phyloP scores from a whole-genome alignment of 1,284 basidiomycete genomes.

The Entoloma clypeatum region DNA sequence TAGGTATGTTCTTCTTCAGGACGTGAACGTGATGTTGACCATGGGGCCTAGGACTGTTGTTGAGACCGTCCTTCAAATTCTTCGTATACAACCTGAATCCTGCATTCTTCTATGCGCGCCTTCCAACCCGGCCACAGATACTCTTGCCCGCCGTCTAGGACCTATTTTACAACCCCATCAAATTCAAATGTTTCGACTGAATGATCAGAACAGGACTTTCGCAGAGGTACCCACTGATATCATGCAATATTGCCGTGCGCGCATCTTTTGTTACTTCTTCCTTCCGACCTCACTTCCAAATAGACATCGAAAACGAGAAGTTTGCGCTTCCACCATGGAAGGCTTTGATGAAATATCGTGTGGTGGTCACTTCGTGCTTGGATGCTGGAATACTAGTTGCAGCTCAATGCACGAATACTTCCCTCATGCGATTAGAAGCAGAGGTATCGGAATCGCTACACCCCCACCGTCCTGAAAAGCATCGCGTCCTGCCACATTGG shows the following conservation, averaged over 20 bases:
- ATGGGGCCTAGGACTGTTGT: conserved; percentile 35
- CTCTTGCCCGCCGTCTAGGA: conserved; percentile 37
- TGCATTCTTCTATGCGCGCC: conserved; percentile 44
- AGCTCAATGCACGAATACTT: conserved; percentile 39
- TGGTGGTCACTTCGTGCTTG: conserved; percentile 40
- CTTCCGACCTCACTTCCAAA: not conserved
- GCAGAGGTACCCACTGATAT: conserved; percentile 40
- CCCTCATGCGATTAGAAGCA: conserved; percentile 36
- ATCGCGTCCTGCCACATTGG: conserved; percentile 39
- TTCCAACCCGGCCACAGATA: conserved; percentile 46
- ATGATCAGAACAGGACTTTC: conserved; percentile 43
- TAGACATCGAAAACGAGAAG: conserved; percentile 39
- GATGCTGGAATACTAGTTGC: conserved; percentile 40
- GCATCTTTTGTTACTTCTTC: not conserved
- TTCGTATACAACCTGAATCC: conserved; percentile 38
- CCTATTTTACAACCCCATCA: conserved; percentile 34
- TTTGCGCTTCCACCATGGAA: conserved; percentile 42
- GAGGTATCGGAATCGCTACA: conserved; percentile 32
- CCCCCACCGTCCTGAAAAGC: conserved; percentile 28
- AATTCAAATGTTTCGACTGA: conserved; percentile 44
- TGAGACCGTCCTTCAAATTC: conserved; percentile 43
- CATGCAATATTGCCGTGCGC: conserved; percentile 39
- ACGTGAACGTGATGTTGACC: not conserved
- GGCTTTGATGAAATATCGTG: conserved; percentile 38
- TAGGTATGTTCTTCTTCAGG: conserved; percentile 23